These are phyloP conservation scores for Ceratobasidium sp. DNA, from an alignment of 1,284 basidiomycete genomes.

Conservation along the genomic window DNA sequence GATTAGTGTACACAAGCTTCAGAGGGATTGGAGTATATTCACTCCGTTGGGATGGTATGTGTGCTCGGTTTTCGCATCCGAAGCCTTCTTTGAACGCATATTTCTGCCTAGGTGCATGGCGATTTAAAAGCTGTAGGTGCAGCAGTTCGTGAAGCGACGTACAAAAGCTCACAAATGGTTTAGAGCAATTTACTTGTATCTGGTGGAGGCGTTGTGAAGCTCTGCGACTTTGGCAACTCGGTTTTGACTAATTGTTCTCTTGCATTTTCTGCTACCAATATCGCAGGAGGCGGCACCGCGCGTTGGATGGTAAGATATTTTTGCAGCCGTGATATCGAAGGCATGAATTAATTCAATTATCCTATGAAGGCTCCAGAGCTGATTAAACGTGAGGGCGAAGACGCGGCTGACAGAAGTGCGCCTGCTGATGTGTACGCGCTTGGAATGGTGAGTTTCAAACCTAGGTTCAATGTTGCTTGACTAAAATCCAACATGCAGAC, in stretches of 20 bases:
- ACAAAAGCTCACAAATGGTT: background rate
- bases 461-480: too few species aligned
- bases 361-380: slow-evolving; percentile 9
- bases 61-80: too few species aligned
- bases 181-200: slow-evolving; percentile 15
- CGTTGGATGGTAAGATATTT: slow-evolving; percentile 17
- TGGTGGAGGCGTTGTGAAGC: background rate
- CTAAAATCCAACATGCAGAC: background rate
- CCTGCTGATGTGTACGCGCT: slow-evolving; percentile 10
- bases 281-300: background rate
- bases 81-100: background rate
- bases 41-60: background rate
- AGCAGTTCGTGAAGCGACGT: too few species aligned
- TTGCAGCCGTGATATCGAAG: too few species aligned
- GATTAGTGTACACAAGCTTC: background rate
- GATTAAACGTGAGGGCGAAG: background rate
- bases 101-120: background rate
- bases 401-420: background rate
- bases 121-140: background rate
- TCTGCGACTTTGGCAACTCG: slow-evolving; percentile 16
- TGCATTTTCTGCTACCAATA: background rate
- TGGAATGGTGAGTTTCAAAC: background rate
- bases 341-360: background rate
- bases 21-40: slow-evolving; percentile 3
- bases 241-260: background rate